A percentile compares a stretch with the other conserved stretches of the same genome.
These are phyloP conservation scores for Lodderomyces theae DNA, from an alignment of 1,139 yeast genomes.

Conservation along the genomic window DNA sequence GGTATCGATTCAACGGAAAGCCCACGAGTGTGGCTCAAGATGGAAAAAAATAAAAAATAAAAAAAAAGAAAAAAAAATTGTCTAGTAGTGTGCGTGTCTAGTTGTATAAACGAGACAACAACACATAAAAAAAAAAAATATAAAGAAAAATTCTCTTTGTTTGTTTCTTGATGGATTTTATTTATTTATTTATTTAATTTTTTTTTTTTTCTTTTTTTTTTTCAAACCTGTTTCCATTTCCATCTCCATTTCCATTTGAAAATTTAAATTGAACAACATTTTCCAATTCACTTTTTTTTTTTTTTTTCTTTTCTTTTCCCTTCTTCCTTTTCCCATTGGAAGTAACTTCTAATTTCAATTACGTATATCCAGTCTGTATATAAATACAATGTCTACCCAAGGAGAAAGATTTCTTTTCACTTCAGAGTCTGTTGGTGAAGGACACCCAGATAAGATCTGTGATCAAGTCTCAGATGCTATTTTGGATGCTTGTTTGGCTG, in stretches of 20 bases:
- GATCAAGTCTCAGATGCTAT: conserved; percentile 99
- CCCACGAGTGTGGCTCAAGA: conserved; percentile 9
- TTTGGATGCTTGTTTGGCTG: conserved; percentile 94
- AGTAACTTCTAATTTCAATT: conserved; percentile 4
- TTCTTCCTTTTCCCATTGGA: conserved; percentile 4
- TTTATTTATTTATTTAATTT: no score
- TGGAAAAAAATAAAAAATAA: conserved; percentile 2
- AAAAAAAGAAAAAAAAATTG: no score
- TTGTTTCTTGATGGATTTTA: conserved; percentile 1
- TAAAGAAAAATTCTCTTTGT: not conserved
- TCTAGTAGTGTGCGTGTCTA: no score
- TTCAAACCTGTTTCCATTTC: no score
- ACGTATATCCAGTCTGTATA: not conserved
- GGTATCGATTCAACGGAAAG: no score
- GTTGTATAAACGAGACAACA: no score
- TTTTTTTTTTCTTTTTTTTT: conserved; percentile 2
- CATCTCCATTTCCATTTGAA: not conserved
- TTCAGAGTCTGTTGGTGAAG: conserved; percentile 98
- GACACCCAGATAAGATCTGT: conserved; percentile 99
- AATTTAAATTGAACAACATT: conserved; percentile 2
- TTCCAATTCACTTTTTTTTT: not conserved
- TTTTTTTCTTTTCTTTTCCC: not conserved
- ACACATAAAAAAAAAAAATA: not conserved
- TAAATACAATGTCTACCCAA: conserved; percentile 19
- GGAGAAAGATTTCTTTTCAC: conserved; percentile 68